A percentile compares a stretch with the other conserved stretches of the same genome.
Conservation (phyloP, 352 stramenopile genomes). For the Pythium scleroteichum region DNA sequence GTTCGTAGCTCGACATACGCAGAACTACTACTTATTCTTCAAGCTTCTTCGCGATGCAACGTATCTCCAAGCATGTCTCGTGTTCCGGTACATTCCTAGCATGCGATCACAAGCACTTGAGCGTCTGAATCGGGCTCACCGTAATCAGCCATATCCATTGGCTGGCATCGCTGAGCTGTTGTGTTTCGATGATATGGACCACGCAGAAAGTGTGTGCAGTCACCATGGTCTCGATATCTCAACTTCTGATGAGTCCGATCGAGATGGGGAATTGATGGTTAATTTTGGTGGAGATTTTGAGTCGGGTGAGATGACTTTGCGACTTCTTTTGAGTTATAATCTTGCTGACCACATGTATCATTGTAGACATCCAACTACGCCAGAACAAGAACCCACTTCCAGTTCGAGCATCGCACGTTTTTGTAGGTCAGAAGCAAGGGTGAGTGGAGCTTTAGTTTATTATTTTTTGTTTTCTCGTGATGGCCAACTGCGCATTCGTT, state of each 20-base stretch:
- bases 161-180: constrained; percentile 60
- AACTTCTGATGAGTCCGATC: constrained; percentile 28
- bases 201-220: constrained; percentile 60
- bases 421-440: constrained; percentile 81
- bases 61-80: constrained; percentile 80
- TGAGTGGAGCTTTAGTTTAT: constrained; percentile 17
- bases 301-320: constrained; percentile 46
- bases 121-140: constrained; percentile 78
- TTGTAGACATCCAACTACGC: constrained; percentile 62
- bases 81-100: constrained; percentile 82
- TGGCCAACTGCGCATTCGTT: constrained; percentile 1
- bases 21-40: constrained; percentile 87
- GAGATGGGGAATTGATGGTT: constrained; percentile 52
- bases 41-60: constrained; percentile 68
- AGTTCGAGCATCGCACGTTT: constrained; percentile 59
- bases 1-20: constrained; percentile 83
- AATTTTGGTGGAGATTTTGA: constrained; percentile 81
- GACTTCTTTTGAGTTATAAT: not conserved
- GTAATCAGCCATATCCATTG: constrained; percentile 69
- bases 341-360: not conserved
- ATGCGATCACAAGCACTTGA: constrained; percentile 72
- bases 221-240: constrained; percentile 68
- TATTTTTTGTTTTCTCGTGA: not conserved
- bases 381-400: constrained; percentile 67
- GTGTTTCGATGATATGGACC: constrained; percentile 83